Evolutionary conservation across 768 basidiomycete genomes (phyloP).

Genomic region (Mycena epipterygia): DNA sequence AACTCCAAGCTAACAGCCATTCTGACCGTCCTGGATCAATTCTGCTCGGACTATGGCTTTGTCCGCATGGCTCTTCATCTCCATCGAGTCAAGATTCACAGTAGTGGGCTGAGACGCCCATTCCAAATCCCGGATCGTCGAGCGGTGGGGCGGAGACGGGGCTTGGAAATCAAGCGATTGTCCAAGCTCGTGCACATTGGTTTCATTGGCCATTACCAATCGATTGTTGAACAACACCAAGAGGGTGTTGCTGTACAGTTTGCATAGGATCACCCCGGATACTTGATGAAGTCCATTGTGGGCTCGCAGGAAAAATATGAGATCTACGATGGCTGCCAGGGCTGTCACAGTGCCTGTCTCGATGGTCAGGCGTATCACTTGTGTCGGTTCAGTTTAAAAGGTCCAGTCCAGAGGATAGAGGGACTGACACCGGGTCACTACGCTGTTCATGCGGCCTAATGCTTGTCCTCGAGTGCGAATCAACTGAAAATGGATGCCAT

Average conservation of each 20-base stretch:
- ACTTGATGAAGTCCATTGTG: conserved; percentile 32
- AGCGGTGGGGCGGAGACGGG: neutral
- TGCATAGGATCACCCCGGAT: conserved; percentile 33
- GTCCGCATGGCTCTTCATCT: neutral
- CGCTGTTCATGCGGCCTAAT: conserved; percentile 11
- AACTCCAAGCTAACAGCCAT: too few species aligned
- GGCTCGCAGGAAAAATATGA: conserved; percentile 29
- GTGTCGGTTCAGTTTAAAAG: neutral
- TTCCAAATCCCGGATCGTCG: neutral
- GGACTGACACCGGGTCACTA: conserved; percentile 30
- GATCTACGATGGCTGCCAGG: conserved; percentile 31
- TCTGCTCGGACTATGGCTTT: neutral
- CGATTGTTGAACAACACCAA: conserved; percentile 35
- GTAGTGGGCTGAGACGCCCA: neutral
- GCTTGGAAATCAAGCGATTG: neutral
- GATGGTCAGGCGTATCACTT: conserved; percentile 33
- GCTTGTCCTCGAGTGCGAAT: conserved; percentile 19
- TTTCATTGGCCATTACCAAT: neutral
- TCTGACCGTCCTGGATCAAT: too few species aligned
- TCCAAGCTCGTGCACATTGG: conserved; percentile 3
- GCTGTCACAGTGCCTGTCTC: conserved; percentile 34
- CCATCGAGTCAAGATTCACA: neutral
- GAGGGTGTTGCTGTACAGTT: conserved; percentile 34
- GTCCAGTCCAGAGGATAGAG: too few species aligned
- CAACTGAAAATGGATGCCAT: conserved; percentile 10